Conservation (phyloP, 805 yeast species). For the Starmerella apis region DNA sequence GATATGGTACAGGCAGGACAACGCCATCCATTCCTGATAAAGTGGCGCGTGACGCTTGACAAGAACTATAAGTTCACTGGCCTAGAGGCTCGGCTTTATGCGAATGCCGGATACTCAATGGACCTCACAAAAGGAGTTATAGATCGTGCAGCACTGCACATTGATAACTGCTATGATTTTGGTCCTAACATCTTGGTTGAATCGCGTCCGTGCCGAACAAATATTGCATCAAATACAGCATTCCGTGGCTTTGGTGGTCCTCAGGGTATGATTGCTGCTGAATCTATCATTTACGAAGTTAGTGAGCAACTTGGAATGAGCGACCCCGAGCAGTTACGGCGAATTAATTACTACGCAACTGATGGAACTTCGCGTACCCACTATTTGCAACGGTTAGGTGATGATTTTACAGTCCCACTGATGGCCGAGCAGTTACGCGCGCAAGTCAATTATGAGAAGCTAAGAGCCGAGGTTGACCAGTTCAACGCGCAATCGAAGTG, state of each 20-base stretch:
- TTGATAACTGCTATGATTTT: conserved; percentile 38
- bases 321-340: conserved; percentile 36
- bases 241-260: conserved; percentile 44
- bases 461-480: conserved; percentile 34
- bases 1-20: conserved; percentile 41
- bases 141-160: conserved; percentile 39
- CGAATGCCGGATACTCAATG: conserved; percentile 43
- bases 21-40: conserved; percentile 39
- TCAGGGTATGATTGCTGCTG: conserved; percentile 41
- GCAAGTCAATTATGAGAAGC: conserved; percentile 32
- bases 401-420: conserved; percentile 35
- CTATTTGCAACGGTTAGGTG: conserved; percentile 36
- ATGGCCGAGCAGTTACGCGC: conserved; percentile 33
- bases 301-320: conserved; percentile 34
- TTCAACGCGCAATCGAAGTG: conserved; percentile 37
- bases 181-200: conserved; percentile 34
- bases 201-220: conserved; percentile 38
- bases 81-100: conserved; percentile 34
- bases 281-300: conserved; percentile 35
- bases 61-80: conserved; percentile 37
- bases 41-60: conserved; percentile 38
- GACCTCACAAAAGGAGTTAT: conserved; percentile 42
- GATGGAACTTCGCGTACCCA: conserved; percentile 31
- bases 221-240: conserved; percentile 41
- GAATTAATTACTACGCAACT: conserved; percentile 32